Evolutionary conservation across 371 early-diverging fungal genomes (phyloP), one percentile per base, ranked within the genome.

Genomic region (Catenaria anguillulae): DNA sequence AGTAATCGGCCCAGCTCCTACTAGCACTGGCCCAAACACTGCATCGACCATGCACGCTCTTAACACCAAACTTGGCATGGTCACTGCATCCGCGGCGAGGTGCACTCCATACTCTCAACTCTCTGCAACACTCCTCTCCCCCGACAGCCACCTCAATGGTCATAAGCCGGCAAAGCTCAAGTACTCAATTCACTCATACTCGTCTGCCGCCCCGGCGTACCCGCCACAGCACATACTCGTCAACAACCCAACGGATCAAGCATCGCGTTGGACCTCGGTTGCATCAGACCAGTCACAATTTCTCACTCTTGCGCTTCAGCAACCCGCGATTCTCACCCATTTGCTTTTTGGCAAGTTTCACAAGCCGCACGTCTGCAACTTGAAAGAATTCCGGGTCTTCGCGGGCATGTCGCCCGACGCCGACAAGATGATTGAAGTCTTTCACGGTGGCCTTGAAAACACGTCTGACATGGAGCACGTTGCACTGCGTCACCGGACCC

Each of bases 351-450:
- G 98, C 64, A 97, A 97, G 71, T 94, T 83, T 71, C 83, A 89
- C 77, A 90, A 92, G 72, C 76, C 84, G 1, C 98, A 98, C 73
- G 92, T 94, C 21, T 97, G 95, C 74, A 98, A 96, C 68, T 70
- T 98, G 33, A 93, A 90, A 65, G 93, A 96, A 73, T 93, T 96
- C 78, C 92, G 90, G 70, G 86, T 97, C 12, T 92, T 72, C 70
- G 92, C 89, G 50, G 92, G 92, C 5, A 73, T 90, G 73, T 69
- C 82, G 2, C 79, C 80, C 29, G 81, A 85, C 60, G 81, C 85
- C 65, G 17, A 3, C 45, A 23, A 23, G 4, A 15, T 50, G 10
- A 19, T 29, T 3, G 52, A 50, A 29, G 52, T 50, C 13, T 50
- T 50, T 8, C 52, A 50, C 52, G 52, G 52, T 31, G 52, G 52